phyloP scores from a whole-genome alignment of 1,139 yeast species.

The Taphrina betulina region DNA sequence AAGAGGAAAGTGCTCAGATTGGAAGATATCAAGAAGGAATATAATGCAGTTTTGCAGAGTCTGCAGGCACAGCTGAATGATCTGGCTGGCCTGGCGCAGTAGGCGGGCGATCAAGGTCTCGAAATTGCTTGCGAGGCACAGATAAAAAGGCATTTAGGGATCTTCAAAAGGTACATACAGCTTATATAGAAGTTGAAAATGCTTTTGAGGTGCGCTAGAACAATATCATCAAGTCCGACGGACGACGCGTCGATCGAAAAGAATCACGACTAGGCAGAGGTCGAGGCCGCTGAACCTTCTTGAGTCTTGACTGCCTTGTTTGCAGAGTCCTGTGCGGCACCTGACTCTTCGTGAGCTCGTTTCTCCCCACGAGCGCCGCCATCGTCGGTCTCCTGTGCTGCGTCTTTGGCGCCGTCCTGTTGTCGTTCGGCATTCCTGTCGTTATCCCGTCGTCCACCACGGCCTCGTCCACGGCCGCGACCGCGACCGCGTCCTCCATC shows the following conservation, averaged over 20 bases:
- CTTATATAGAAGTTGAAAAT: too few species aligned
- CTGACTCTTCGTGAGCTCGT: constrained; percentile 7
- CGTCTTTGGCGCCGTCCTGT: not conserved
- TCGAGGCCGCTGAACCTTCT: too few species aligned
- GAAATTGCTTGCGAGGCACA: too few species aligned
- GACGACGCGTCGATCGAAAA: too few species aligned
- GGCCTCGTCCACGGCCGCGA: constrained; percentile 38
- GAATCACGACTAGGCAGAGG: too few species aligned
- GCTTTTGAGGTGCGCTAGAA: too few species aligned
- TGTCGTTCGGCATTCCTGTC: constrained; percentile 17
- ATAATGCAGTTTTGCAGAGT: constrained; percentile 16
- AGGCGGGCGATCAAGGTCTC: too few species aligned
- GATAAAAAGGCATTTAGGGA: too few species aligned
- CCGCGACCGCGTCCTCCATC: constrained; percentile 38
- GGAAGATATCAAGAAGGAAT: constrained; percentile 20
- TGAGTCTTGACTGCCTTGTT: too few species aligned
- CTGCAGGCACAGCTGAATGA: constrained; percentile 21
- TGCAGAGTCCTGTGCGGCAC: too few species aligned
- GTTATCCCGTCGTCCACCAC: constrained; percentile 11
- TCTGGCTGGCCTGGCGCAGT: constrained; percentile 4
- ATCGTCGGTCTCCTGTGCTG: not conserved
- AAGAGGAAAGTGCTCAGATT: constrained; percentile 15
- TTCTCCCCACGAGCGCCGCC: constrained; percentile 20
- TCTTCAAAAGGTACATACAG: too few species aligned
- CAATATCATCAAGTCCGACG: too few species aligned